Evolutionary conservation across 768 basidiomycete genomes (phyloP).

Genomic region (Termitomyces titanicus): DNA sequence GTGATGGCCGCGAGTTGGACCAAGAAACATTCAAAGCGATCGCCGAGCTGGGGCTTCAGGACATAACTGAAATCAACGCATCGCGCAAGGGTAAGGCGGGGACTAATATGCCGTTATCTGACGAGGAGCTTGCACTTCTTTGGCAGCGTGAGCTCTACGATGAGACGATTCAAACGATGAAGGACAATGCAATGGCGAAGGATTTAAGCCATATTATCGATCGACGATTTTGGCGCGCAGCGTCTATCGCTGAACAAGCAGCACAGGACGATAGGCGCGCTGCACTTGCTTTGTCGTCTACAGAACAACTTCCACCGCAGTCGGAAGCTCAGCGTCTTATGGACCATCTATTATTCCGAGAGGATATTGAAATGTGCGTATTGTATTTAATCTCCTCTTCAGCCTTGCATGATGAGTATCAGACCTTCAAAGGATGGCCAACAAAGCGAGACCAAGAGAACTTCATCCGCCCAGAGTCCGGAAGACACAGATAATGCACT

Average conservation of each 20-base stretch:
- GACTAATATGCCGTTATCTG: slow-evolving; percentile 11
- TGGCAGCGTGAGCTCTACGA: slow-evolving; percentile 8
- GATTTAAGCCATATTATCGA: slow-evolving; percentile 11
- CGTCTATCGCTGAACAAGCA: slow-evolving; percentile 7
- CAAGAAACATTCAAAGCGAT: slow-evolving; percentile 4
- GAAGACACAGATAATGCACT: background rate
- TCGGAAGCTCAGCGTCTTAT: slow-evolving; percentile 11
- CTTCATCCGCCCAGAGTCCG: background rate
- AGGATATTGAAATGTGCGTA: background rate
- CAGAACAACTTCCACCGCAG: slow-evolving; percentile 4
- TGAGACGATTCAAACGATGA: background rate
- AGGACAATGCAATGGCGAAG: slow-evolving; percentile 10
- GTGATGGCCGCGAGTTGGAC: background rate
- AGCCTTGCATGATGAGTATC: background rate
- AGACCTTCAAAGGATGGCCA: background rate
- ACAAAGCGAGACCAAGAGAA: too few species aligned
- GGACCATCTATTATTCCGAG: slow-evolving; percentile 1
- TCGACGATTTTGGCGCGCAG: slow-evolving; percentile 1
- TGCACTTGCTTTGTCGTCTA: slow-evolving; percentile 4
- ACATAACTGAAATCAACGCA: slow-evolving; percentile 6
- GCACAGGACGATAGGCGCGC: slow-evolving; percentile 13
- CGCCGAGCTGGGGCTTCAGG: background rate
- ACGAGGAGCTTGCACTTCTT: slow-evolving; percentile 16
- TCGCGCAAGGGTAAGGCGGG: slow-evolving; percentile 14
- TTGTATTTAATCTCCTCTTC: background rate